A percentile compares a stretch with the other conserved stretches of the same genome.
Conservation (phyloP, 768 basidiomycete species). For the Pleurotus platypus region DNA sequence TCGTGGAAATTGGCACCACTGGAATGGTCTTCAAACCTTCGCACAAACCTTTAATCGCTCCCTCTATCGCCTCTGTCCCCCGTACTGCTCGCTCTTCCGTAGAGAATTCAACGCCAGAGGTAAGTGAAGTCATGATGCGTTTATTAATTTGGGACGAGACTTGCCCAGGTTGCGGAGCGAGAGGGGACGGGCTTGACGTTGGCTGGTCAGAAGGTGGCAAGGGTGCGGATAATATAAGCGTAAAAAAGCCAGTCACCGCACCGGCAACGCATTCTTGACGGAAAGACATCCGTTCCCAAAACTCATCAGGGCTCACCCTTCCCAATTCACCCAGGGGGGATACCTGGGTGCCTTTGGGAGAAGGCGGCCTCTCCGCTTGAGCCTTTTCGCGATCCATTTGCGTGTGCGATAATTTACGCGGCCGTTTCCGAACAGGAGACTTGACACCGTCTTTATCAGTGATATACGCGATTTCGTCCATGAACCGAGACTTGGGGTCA, state of each 20-base stretch:
- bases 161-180: conserved; percentile 54
- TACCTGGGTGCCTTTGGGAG: conserved; percentile 12
- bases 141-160: conserved; percentile 65
- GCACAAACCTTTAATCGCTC: conserved; percentile 66
- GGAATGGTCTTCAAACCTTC: conserved; percentile 47
- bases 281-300: conserved; percentile 97
- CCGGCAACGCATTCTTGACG: conserved; percentile 92
- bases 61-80: conserved; percentile 70
- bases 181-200: conserved; percentile 25
- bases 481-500: conserved; percentile 91
- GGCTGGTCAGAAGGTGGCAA: conserved; percentile 10
- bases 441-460: conserved; percentile 54
- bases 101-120: conserved; percentile 78
- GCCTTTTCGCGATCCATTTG: conserved; percentile 18
- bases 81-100: conserved; percentile 58
- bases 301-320: conserved; percentile 70
- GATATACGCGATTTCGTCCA: conserved; percentile 85
- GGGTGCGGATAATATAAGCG: conserved; percentile 44
- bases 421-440: conserved; percentile 61
- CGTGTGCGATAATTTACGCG: conserved; percentile 30
- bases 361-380: conserved; percentile 17
- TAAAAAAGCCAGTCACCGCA: conserved; percentile 91
- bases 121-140: conserved; percentile 65
- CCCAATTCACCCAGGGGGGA: conserved; percentile 46
- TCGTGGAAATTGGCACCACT: conserved; percentile 10